Conservation (phyloP, 2,329 filamentous ascomycete species). For the Penicillium sumatraense region DNA sequence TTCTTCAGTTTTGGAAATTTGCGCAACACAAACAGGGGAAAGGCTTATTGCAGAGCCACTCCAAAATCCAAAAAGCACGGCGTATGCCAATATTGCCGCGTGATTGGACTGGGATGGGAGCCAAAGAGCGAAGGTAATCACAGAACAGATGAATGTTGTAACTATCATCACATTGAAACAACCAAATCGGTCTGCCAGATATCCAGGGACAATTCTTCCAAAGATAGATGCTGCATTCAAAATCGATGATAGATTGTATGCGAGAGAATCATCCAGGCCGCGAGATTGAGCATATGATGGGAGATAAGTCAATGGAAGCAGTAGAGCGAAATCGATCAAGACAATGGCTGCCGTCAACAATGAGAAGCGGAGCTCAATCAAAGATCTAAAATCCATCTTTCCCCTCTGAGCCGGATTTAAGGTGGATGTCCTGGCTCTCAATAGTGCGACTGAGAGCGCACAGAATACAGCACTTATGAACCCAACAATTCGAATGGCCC, state of each 20-base stretch:
- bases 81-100: slow-evolving; percentile 29
- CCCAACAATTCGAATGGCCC: slow-evolving; percentile 58
- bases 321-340: slow-evolving; percentile 65
- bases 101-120: slow-evolving; percentile 13
- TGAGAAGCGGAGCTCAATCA: slow-evolving; percentile 39
- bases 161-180: slow-evolving; percentile 28
- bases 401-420: not conserved
- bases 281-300: slow-evolving; percentile 28
- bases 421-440: slow-evolving; percentile 66
- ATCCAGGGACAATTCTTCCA: slow-evolving; percentile 37
- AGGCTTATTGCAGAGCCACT: slow-evolving; percentile 32
- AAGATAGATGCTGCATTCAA: slow-evolving; percentile 40
- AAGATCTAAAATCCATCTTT: not conserved
- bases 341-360: slow-evolving; percentile 79
- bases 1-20: slow-evolving; percentile 33
- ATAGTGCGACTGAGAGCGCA: slow-evolving; percentile 56
- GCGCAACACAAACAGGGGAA: slow-evolving; percentile 34
- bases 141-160: slow-evolving; percentile 23
- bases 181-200: slow-evolving; percentile 37
- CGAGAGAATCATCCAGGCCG: slow-evolving; percentile 18
- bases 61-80: slow-evolving; percentile 28
- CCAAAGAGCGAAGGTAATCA: slow-evolving; percentile 30
- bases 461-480: slow-evolving; percentile 44
- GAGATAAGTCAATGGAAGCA: slow-evolving; percentile 66
- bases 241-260: slow-evolving; percentile 38